Base-by-base conservation (phyloP, 2,329 filamentous ascomycete genomes). In the Seiridium unicorne region DNA sequence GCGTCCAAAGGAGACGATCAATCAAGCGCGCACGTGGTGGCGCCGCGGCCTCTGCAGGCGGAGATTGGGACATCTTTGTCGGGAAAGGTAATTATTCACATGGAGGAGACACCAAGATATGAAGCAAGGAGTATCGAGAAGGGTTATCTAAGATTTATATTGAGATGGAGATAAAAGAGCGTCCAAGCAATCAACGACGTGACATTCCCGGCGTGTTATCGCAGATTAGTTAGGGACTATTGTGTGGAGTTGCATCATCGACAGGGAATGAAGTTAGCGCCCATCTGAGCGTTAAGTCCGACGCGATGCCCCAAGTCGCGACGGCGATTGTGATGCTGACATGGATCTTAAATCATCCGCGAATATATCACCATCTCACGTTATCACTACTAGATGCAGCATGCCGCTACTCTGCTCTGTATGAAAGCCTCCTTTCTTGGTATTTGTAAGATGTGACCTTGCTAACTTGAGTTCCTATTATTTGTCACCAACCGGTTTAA, bases 1-100 rank as follows among this genome's bases (percentile, higher is more conserved):
- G 69, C 35, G 62, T 66, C 68, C 64, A 70, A 11, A 35, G 13
- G 31, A 54, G 13, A 4, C 31, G 46, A 49, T 49, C n/a, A 42
- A 42, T 13, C 38, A 7, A 42, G 13, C 38, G 38, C 38, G 7
- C 38, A 42, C 18, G 47, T 32, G 47, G 47, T 31, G 8, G 26
- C 18, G 47, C 47, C n/a, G 11, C 5, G 11, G 38, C n/a, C 49
- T 35, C 10, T 26, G 11, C 49, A 26, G 18, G 18, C 49, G n/a
- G 34, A n/a, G 49, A 34, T 36, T 36, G 49, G 11, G 49, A 35
- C 31, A 11, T 35, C 32, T 26, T 26, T 26, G 18, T 26, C 18
- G n/a, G n/a, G n/a, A n/a, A n/a, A n/a, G n/a, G n/a, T n/a, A n/a
- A n/a, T n/a, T n/a, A n/a, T n/a, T n/a, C n/a, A n/a, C n/a, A n/a